Base-by-base conservation (phyloP, 2,329 filamentous ascomycete species). In the Volutella citrinella region DNA sequence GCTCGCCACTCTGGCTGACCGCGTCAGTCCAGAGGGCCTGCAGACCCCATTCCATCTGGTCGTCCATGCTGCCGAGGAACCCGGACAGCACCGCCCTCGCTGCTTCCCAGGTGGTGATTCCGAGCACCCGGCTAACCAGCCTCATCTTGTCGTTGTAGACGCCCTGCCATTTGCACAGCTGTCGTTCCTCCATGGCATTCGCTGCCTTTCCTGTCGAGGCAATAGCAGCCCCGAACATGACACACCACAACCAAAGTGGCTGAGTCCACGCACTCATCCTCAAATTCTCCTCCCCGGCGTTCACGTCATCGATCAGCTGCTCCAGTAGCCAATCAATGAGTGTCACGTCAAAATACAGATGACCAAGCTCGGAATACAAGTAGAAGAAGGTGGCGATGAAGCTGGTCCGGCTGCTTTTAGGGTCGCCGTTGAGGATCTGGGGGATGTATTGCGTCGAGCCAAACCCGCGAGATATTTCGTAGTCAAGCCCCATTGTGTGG, bases 301-400 rank as follows among this genome's bases (percentile, higher is more conserved):
- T 63, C 23, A 68, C 62, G 35, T 70, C 66, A 30, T 64, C 63
- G 11, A 68, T 59, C 28, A 69, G 54, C 38, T 70, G 66, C 45
- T 69, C 66, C 27, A 69, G 56, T 27, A 69, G 60, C 65, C 65
- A 69, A 38, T 64, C 65, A 6, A 66, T 57, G 22, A 70, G 57
- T 34, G 67, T 65, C 17, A 63, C 60, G 40, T 68, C 65, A 23
- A 70, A 58, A 19, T 56, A 53, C 22, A 54, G 59, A 33, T 66
- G 58, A 23, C 65, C 64, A 37, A 70, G 49, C 40, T 69, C 66
- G 28, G 67, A 61, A 53, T 65, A 64, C 25, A 70, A 59, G 47
- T 69, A 70, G 49, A 70, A 66, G 48, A 69, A 69, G 20, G 65
- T 68, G 24, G 66, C 64, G 34, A 69, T 66, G 49, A 68, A 69